Percentiles rank a stretch among this genome's conserved stretches.
Evolutionary conservation across 768 basidiomycete species (phyloP).

Genomic region (Russula earlei): DNA sequence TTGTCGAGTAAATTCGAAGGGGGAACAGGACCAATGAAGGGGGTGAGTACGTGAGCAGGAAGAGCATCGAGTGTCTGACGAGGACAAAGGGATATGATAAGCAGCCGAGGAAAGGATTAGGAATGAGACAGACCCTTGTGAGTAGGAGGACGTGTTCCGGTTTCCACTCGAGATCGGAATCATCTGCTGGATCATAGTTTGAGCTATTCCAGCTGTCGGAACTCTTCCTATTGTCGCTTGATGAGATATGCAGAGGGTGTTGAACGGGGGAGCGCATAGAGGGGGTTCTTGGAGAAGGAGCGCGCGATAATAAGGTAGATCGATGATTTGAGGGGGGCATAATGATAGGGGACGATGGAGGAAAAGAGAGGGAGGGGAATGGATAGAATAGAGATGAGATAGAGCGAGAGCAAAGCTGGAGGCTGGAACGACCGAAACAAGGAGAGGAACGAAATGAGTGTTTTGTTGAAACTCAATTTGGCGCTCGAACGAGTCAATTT

Average conservation of each 20-base stretch:
- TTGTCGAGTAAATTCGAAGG: slow-evolving; percentile 83
- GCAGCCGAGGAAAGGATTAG: slow-evolving; percentile 7
- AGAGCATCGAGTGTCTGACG: slow-evolving; percentile 71
- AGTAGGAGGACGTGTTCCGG: slow-evolving; percentile 62
- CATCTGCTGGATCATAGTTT: slow-evolving; percentile 52
- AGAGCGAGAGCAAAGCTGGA: slow-evolving; percentile 2
- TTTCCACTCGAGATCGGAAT: slow-evolving; percentile 63
- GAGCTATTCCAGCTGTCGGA: slow-evolving; percentile 83
- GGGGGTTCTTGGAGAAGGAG: slow-evolving; percentile 44
- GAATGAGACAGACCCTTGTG: slow-evolving; percentile 41
- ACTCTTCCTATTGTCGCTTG: slow-evolving; percentile 49
- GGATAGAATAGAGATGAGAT: slow-evolving; percentile 13
- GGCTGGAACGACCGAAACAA: neutral
- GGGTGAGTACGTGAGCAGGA: slow-evolving; percentile 76
- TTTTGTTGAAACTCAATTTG: slow-evolving; percentile 15
- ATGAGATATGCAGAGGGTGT: slow-evolving; percentile 43
- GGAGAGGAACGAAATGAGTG: neutral
- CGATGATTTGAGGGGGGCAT: slow-evolving; percentile 45
- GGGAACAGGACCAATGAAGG: slow-evolving; percentile 76
- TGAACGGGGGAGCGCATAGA: slow-evolving; percentile 46
- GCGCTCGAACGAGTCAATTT: slow-evolving; percentile 11
- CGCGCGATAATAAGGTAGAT: slow-evolving; percentile 41
- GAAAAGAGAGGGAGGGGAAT: slow-evolving; percentile 22
- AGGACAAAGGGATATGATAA: slow-evolving; percentile 13
- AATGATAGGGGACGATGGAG: slow-evolving; percentile 45